Base-by-base conservation (phyloP, 257 asterid species). In the Verbena officinalis region DNA sequence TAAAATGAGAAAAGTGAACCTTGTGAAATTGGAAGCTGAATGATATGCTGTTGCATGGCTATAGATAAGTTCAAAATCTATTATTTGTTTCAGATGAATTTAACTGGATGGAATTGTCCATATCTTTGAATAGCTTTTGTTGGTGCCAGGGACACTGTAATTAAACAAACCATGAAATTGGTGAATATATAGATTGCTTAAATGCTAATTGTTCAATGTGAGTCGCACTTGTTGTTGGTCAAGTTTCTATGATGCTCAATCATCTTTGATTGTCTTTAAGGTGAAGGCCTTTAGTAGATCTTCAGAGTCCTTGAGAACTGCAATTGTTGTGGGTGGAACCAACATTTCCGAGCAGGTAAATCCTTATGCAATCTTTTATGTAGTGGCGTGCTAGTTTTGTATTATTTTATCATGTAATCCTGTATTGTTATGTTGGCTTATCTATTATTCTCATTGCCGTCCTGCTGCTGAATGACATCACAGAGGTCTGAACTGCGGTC, bases 281-380 rank as follows among this genome's bases (percentile, higher is more conserved):
- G 97, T 86, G 73, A 90, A 86, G 81, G 97, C 97, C 69, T 90
- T 90, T 78, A 81, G 96, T 59, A 78, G 65, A 84, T 88, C 96
- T 55, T 69, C 86, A 86, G 89, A 84, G 55, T 80, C 84, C 49
- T 86, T 86, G 61, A 88, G 52, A 78, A 86, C 93, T n/a, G 86
- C 96, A 73, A 88, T 85, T 67, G 89, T 88, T 62, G 95, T 88
- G 38, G 97, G 97, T 57, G 97, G 97, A 64, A 88, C 93, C 31
- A 88, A 88, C 75, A 91, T 91, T 55, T 70, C 89, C 52, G 95
- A 86, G 69, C 97, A 91, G 93, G 96, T 88, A 38, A 24, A 39
- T 40, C n/a, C 38, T 73, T 34, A 10, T 50, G 55, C 48, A 67
- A 48, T 36, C 5, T 72, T 30, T 52, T 55, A 51, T 59, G 16